phyloP scores from a whole-genome alignment of 768 basidiomycete species.

The Tricholoma sp. region DNA sequence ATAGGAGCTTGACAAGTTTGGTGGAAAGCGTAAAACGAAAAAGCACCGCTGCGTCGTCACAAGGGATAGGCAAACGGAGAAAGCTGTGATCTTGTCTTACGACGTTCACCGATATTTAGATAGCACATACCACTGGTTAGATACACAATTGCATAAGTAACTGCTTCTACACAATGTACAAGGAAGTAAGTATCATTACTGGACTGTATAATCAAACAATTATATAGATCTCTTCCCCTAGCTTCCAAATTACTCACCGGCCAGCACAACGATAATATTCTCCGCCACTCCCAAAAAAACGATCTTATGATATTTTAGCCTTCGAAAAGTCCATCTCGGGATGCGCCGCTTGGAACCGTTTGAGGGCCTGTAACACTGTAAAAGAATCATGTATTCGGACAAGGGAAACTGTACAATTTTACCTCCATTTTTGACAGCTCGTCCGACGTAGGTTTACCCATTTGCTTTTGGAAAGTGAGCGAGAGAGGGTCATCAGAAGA shows the following conservation, averaged over 20 bases:
- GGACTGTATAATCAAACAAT: neutral
- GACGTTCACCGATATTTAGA: neutral
- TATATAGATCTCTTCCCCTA: neutral
- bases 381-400: neutral
- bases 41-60: constrained; percentile 30
- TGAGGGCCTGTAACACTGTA: constrained; percentile 51
- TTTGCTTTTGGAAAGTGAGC: constrained; percentile 51
- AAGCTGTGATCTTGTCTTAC: constrained; percentile 24
- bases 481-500: neutral
- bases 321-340: constrained; percentile 95
- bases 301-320: constrained; percentile 70
- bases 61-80: constrained; percentile 34
- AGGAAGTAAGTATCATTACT: neutral
- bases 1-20: constrained; percentile 52
- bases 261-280: neutral
- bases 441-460: constrained; percentile 94
- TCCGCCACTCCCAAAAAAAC: neutral
- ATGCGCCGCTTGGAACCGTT: constrained; percentile 85
- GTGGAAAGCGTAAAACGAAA: constrained; percentile 89
- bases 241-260: neutral
- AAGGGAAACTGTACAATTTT: constrained; percentile 3
- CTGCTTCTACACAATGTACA: neutral
- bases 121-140: neutral
- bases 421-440: constrained; percentile 93
- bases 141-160: neutral